Percentiles rank a stretch among this genome's conserved stretches.
Evolutionary conservation across 805 yeast species (phyloP).

Genomic region (Sungouiella blattae): DNA sequence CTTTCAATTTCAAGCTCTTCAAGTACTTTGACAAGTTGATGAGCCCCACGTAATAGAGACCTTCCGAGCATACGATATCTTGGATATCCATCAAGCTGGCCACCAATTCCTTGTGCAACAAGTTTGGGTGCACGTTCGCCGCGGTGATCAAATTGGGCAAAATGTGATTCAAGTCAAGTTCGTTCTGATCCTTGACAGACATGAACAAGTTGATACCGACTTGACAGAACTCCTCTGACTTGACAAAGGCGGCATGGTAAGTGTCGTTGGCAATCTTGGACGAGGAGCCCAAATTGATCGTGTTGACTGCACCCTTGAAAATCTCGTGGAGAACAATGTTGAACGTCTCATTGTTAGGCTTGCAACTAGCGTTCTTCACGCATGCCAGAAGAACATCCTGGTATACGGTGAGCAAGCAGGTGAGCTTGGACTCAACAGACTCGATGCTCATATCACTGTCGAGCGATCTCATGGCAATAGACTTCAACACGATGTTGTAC

Average conservation of each 20-base stretch:
- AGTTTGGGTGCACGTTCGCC: constrained; percentile 25
- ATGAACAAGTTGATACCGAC: constrained; percentile 43
- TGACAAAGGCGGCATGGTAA: constrained; percentile 43
- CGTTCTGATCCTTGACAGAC: constrained; percentile 40
- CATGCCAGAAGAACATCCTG: constrained; percentile 51
- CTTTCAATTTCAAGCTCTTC: constrained; percentile 12
- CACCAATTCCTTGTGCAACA: constrained; percentile 20
- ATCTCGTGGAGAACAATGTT: constrained; percentile 46
- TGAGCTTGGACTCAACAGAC: constrained; percentile 57
- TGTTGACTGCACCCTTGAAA: constrained; percentile 44
- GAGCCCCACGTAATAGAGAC: constrained; percentile 33
- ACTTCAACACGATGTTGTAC: constrained; percentile 53
- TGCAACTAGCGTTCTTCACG: constrained; percentile 22
- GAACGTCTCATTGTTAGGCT: constrained; percentile 57
- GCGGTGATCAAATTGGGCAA: constrained; percentile 36
- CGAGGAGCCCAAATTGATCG: constrained; percentile 37
- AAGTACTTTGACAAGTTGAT: constrained; percentile 29
- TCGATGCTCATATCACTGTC: constrained; percentile 26
- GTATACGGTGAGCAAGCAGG: constrained; percentile 61
- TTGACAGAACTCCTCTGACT: constrained; percentile 42
- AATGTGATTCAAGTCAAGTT: constrained; percentile 28
- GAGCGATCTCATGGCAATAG: constrained; percentile 49
- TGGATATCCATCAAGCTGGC: constrained; percentile 23
- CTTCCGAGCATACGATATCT: constrained; percentile 22
- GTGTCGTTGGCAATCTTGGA: constrained; percentile 43